These are phyloP conservation scores for Colletotrichum noveboracense DNA, from an alignment of 2,329 filamentous ascomycete species.

Conservation along the genomic window DNA sequence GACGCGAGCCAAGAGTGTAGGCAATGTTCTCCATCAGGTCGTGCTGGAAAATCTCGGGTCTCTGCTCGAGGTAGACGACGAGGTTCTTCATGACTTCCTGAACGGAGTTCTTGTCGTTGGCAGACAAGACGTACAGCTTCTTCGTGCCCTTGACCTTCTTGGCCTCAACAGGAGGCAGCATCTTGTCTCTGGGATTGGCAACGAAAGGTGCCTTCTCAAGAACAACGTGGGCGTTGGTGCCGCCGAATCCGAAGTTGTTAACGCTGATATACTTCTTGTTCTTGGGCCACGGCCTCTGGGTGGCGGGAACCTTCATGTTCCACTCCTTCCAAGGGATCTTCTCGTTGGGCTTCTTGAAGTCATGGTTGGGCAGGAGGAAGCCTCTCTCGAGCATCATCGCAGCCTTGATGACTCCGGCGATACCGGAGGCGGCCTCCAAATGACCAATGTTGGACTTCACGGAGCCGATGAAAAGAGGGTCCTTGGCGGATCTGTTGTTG, in stretches of 20 bases:
- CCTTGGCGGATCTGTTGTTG: conserved; percentile 19
- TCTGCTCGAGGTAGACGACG: conserved; percentile 44
- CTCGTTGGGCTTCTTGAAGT: conserved; percentile 54
- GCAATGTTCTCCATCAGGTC: conserved; percentile 38
- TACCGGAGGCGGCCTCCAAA: conserved; percentile 55
- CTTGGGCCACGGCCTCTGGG: conserved; percentile 49
- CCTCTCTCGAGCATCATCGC: conserved; percentile 55
- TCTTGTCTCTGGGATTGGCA: conserved; percentile 23
- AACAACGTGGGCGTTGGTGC: conserved; percentile 50
- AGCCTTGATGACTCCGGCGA: conserved; percentile 57
- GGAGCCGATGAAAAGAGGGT: conserved; percentile 50
- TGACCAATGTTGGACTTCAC: conserved; percentile 60
- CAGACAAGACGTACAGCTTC: conserved; percentile 49
- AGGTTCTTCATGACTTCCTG: conserved; percentile 34
- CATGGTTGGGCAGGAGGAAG: conserved; percentile 54
- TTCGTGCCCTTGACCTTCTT: conserved; percentile 6
- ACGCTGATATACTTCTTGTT: conserved; percentile 56
- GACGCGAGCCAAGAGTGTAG: conserved; percentile 19
- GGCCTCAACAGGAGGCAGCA: neutral
- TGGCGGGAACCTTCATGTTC: conserved; percentile 52
- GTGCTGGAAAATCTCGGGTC: conserved; percentile 46
- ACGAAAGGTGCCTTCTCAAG: conserved; percentile 41
- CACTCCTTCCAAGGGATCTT: conserved; percentile 55
- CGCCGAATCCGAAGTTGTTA: conserved; percentile 52
- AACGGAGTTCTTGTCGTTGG: conserved; percentile 40